Percentiles rank a stretch among this genome's conserved stretches.
phyloP scores from a whole-genome alignment of 2,329 filamentous ascomycete species.

The Colletotrichum limetticola region DNA sequence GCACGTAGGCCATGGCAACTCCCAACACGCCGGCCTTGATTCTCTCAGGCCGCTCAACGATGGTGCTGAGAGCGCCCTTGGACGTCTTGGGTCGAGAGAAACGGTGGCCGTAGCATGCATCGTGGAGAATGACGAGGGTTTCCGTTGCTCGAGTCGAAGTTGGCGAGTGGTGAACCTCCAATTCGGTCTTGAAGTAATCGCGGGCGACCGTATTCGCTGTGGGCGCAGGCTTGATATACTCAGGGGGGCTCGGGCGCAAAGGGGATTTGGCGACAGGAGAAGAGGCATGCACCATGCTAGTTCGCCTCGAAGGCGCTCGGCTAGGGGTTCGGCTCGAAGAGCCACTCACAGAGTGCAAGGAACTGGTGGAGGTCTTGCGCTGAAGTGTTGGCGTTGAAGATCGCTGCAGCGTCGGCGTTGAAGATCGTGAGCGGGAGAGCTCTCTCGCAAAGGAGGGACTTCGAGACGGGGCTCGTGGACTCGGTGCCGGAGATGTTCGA shows the following conservation, averaged over 20 bases:
- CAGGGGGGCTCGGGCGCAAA: constrained; percentile 46
- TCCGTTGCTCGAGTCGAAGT: constrained; percentile 58
- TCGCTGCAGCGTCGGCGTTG: constrained; percentile 59
- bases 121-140: constrained; percentile 87
- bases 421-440: constrained; percentile 50
- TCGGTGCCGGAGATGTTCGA: constrained; percentile 52
- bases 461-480: constrained; percentile 49
- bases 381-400: constrained; percentile 60
- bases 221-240: constrained; percentile 51
- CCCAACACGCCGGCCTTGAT: constrained; percentile 87
- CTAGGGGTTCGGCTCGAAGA: constrained; percentile 39
- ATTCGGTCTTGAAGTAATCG: constrained; percentile 76
- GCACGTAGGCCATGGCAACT: constrained; percentile 87
- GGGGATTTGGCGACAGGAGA: constrained; percentile 56
- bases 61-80: constrained; percentile 76
- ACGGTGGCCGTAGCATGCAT: constrained; percentile 94
- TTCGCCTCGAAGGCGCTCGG: constrained; percentile 56
- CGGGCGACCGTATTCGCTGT: constrained; percentile 70
- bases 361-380: constrained; percentile 68
- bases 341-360: constrained; percentile 61
- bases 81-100: constrained; percentile 86
- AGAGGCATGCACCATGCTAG: constrained; percentile 57
- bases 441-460: constrained; percentile 55
- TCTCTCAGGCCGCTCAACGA: constrained; percentile 93
- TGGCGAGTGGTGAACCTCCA: constrained; percentile 68